Conservation (phyloP, 169 alveolate species). For the Blepharisma undulans region DNA sequence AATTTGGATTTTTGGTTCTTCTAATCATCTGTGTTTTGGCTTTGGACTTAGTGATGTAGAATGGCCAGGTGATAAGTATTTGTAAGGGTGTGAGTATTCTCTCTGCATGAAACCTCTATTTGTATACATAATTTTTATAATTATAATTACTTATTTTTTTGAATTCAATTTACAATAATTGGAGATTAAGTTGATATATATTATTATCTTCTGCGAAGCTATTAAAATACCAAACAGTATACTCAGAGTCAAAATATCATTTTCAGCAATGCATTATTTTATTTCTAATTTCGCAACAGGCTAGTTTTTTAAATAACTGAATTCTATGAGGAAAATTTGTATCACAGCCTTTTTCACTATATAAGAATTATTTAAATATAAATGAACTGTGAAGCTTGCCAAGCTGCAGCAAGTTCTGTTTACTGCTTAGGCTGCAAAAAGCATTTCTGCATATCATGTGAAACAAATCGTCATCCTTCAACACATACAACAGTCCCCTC, state of each 20-base stretch:
- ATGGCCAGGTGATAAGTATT: neutral
- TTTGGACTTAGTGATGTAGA: neutral
- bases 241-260: neutral
- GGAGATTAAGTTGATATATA: too few relatives aligned
- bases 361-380: neutral
- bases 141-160: too few relatives aligned
- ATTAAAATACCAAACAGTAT: too few relatives aligned
- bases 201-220: neutral
- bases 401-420: neutral
- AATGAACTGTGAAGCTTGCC: constrained; percentile 31
- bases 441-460: constrained; percentile 18
- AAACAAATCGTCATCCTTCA: neutral
- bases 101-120: constrained; percentile 6
- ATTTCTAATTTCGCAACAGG: too few relatives aligned
- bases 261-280: too few relatives aligned
- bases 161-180: neutral
- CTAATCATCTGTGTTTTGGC: neutral
- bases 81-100: neutral
- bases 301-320: too few relatives aligned
- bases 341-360: too few relatives aligned
- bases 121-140: neutral
- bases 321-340: too few relatives aligned
- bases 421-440: constrained; percentile 22
- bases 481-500: neutral
- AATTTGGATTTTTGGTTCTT: neutral